Base-by-base conservation (phyloP, 108 stramenopile species). In the Fistulifera solaris region DNA sequence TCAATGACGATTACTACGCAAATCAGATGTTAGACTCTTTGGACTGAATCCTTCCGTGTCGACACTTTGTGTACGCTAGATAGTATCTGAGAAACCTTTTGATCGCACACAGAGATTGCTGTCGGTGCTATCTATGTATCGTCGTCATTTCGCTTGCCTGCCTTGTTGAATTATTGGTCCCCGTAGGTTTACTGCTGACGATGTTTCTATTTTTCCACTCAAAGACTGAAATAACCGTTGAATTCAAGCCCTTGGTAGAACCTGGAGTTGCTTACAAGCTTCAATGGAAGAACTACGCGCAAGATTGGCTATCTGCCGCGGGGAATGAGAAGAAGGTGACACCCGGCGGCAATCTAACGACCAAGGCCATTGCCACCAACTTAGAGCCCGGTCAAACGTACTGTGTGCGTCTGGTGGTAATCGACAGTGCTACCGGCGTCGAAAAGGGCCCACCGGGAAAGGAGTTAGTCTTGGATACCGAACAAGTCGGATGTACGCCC, bases 401-500 rank as follows among this genome's bases (percentile, higher is more conserved):
- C 52, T 75, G 74, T 27, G 15, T 80, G 5, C 70, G 78, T 55
- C 41, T 71, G 27, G 43, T 50, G 6, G 62, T 59, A 38, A n/a
- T 59, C 21, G 41, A 48, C 10, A 66, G 63, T 26, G 47, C 47
- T 11, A 38, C 56, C 10, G 25, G n/a, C 3, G 25, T 51, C 6
- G 15, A 16, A 17, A 54, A 62, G 48, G 72, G 76, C 10, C 52
- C 59, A 41, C 72, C 77, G 13, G 56, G 71, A 13, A 60, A 53
- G 12, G 74, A 80, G 22, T 25, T 80, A 16, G 75, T 80, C 28
- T 49, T 75, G 27, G 78, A 80, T 59, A 80, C 78, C 26, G 78
- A 80, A 62, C 74, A 75, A 62, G 74, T 80, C 1, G 74, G 78
- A 25, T 80, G 78, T 42, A 72, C 74, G n/a, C 78, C 78, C 13